These are phyloP conservation scores for Cercospora beticola DNA, from an alignment of 2,329 filamentous ascomycete genomes.

Conservation along the genomic window DNA sequence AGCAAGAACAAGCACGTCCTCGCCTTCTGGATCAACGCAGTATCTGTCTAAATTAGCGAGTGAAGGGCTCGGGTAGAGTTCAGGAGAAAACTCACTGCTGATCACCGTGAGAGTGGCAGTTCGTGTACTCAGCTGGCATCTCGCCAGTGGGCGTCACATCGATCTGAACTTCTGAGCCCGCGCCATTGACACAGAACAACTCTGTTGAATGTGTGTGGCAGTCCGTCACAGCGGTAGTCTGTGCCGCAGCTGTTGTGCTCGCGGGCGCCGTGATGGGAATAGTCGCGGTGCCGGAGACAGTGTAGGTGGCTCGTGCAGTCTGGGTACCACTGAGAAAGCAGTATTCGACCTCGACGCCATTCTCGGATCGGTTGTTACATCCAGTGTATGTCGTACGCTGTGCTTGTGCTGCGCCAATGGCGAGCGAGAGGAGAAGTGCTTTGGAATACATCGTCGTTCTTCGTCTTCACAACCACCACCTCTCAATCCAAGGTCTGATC, in stretches of 20 bases:
- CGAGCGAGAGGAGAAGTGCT: slow-evolving; percentile 4
- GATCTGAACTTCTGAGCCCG: slow-evolving; percentile 49
- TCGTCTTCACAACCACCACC: slow-evolving; percentile 4
- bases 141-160: slow-evolving; percentile 55
- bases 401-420: slow-evolving; percentile 12
- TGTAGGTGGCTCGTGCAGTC: slow-evolving; percentile 21
- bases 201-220: slow-evolving; percentile 15
- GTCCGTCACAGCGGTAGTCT: slow-evolving; percentile 20
- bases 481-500: background rate
- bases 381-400: slow-evolving; percentile 26
- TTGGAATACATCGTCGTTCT: slow-evolving; percentile 17
- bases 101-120: slow-evolving; percentile 61
- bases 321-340: slow-evolving; percentile 23
- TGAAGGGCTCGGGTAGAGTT: background rate
- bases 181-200: slow-evolving; percentile 44
- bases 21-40: slow-evolving; percentile 6
- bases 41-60: slow-evolving; percentile 8
- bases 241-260: slow-evolving; percentile 15
- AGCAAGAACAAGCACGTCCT: slow-evolving; percentile 6
- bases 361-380: slow-evolving; percentile 22
- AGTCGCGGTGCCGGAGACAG: slow-evolving; percentile 13
- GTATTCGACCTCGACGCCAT: slow-evolving; percentile 17
- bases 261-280: slow-evolving; percentile 11
- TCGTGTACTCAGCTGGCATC: slow-evolving; percentile 52
- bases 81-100: slow-evolving; percentile 50